Evolutionary conservation across 192 early-diverging fungal species (phyloP).

Genomic region (Rhizophagus sp.): DNA sequence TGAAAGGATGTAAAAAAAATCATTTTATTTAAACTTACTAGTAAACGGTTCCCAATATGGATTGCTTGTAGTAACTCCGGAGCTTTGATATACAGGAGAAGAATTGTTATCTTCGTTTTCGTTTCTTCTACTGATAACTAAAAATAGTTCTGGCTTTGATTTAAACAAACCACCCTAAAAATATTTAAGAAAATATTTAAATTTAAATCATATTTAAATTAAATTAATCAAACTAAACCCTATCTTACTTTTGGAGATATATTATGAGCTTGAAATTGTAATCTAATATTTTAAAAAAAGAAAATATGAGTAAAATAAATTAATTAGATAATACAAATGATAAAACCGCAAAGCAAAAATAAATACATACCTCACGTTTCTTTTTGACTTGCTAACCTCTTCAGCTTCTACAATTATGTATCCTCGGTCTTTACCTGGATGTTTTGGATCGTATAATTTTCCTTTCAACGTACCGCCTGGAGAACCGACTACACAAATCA

Average conservation of each 20-base stretch:
- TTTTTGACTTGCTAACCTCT: constrained; percentile 36
- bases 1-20: not conserved
- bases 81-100: constrained; percentile 38
- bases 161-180: constrained; percentile 31
- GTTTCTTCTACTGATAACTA: constrained; percentile 41
- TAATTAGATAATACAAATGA: not conserved
- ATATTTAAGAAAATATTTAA: not conserved
- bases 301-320: not conserved
- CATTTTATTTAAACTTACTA: constrained; percentile 23
- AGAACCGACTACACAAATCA: constrained; percentile 36
- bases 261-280: constrained; percentile 40
- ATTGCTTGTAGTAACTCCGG: constrained; percentile 8
- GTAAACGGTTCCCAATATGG: constrained; percentile 36
- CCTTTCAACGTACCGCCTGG: not conserved
- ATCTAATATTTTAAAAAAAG: constrained; percentile 30
- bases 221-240: not conserved
- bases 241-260: constrained; percentile 31
- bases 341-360: constrained; percentile 14
- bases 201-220: not conserved
- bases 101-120: constrained; percentile 40
- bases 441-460: constrained; percentile 21
- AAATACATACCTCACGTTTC: constrained; percentile 41
- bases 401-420: constrained; percentile 48
- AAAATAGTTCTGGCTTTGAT: constrained; percentile 33
- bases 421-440: constrained; percentile 39